Conservation (phyloP, 768 basidiomycete species). For the Amanita rubescens region DNA sequence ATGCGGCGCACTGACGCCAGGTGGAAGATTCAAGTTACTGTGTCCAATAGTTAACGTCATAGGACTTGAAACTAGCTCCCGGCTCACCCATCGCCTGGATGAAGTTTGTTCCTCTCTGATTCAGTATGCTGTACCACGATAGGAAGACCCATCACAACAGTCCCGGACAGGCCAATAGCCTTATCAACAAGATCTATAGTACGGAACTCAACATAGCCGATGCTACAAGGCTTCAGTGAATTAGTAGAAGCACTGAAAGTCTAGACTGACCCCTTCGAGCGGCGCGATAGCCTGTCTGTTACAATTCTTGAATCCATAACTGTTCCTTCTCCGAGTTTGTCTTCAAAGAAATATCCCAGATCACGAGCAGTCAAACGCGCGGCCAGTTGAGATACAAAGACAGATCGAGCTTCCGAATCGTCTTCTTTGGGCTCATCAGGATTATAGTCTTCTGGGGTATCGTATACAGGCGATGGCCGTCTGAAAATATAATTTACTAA, state of each 20-base stretch:
- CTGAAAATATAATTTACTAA: slow-evolving; percentile 27
- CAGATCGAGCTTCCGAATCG: slow-evolving; percentile 96
- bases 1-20: slow-evolving; percentile 76
- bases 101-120: slow-evolving; percentile 87
- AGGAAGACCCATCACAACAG: slow-evolving; percentile 96
- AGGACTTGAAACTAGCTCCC: neutral
- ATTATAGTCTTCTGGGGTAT: slow-evolving; percentile 66
- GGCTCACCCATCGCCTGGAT: slow-evolving; percentile 80
- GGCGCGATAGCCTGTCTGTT: slow-evolving; percentile 87
- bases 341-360: slow-evolving; percentile 98
- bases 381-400: slow-evolving; percentile 97
- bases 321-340: slow-evolving; percentile 86
- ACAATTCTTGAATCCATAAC: slow-evolving; percentile 97
- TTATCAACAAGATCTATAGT: slow-evolving; percentile 86
- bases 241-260: neutral
- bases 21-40: slow-evolving; percentile 76
- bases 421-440: slow-evolving; percentile 90
- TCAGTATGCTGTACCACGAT: slow-evolving; percentile 96
- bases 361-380: slow-evolving; percentile 95
- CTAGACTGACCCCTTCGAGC: slow-evolving; percentile 87
- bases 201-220: slow-evolving; percentile 97
- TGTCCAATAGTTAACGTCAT: slow-evolving; percentile 10
- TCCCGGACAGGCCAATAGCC: slow-evolving; percentile 85
- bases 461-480: slow-evolving; percentile 67
- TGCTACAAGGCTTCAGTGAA: slow-evolving; percentile 40